A percentile compares a stretch with the other conserved stretches of the same genome.
phyloP scores from a whole-genome alignment of 306 rosid genomes.

The Inga leiocalycina region DNA sequence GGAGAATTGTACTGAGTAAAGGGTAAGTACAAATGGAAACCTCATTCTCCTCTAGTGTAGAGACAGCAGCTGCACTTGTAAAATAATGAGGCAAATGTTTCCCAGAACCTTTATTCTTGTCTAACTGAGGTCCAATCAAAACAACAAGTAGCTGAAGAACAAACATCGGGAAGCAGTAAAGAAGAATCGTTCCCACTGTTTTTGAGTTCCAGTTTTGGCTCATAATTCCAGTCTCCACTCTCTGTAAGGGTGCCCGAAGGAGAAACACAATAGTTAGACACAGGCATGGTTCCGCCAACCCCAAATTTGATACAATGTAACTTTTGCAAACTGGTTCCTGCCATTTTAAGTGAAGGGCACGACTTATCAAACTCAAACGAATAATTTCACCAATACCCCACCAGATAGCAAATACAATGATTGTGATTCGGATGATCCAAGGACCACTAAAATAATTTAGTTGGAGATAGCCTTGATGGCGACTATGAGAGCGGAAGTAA shows the following conservation, averaged over 20 bases:
- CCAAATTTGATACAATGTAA: slow-evolving; percentile 89
- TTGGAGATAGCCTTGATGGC: slow-evolving; percentile 59
- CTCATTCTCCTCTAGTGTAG: slow-evolving; percentile 40
- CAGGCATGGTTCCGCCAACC: slow-evolving; percentile 98
- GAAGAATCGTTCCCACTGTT: slow-evolving; percentile 74
- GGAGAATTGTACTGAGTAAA: slow-evolving; percentile 77
- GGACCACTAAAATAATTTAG: slow-evolving; percentile 96
- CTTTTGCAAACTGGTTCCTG: slow-evolving; percentile 86
- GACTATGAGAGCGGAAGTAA: slow-evolving; percentile 85
- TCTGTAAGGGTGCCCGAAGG: slow-evolving; percentile 89
- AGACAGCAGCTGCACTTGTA: slow-evolving; percentile 48
- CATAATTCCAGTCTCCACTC: slow-evolving; percentile 76
- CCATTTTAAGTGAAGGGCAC: slow-evolving; percentile 70
- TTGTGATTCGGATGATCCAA: slow-evolving; percentile 85
- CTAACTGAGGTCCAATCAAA: slow-evolving; percentile 66
- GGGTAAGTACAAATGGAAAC: slow-evolving; percentile 90
- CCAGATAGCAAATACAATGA: slow-evolving; percentile 84
- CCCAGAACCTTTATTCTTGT: slow-evolving; percentile 43
- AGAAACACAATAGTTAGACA: slow-evolving; percentile 88
- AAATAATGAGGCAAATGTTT: slow-evolving; percentile 66
- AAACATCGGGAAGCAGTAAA: slow-evolving; percentile 81
- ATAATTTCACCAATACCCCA: slow-evolving; percentile 93
- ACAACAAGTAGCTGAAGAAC: slow-evolving; percentile 80
- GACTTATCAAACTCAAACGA: slow-evolving; percentile 71
- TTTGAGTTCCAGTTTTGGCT: slow-evolving; percentile 74